These are phyloP conservation scores for Datura wrightii DNA, from an alignment of 257 asterid genomes.

Conservation along the genomic window DNA sequence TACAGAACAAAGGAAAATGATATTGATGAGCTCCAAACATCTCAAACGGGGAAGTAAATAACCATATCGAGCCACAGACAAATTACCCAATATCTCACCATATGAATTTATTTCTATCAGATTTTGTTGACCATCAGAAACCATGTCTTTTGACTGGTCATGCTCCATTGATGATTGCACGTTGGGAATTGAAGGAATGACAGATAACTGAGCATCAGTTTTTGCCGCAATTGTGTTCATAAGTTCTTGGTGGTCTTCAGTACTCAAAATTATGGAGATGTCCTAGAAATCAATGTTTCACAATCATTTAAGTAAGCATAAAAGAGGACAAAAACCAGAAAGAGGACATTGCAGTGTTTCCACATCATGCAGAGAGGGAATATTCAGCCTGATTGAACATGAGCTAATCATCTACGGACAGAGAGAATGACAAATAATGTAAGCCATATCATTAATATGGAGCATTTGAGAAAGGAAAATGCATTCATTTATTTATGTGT, in stretches of 20 bases:
- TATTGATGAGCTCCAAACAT: slow-evolving; percentile 21
- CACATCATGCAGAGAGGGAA: background rate
- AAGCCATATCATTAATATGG: background rate
- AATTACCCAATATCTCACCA: slow-evolving; percentile 56
- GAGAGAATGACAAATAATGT: background rate
- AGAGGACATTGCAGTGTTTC: background rate
- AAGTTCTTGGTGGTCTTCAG: slow-evolving; percentile 88
- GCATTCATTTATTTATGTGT: background rate
- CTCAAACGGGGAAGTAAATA: slow-evolving; percentile 24
- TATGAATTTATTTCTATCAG: slow-evolving; percentile 41
- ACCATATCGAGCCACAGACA: slow-evolving; percentile 20
- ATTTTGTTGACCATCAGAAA: slow-evolving; percentile 29
- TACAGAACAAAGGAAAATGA: slow-evolving; percentile 29
- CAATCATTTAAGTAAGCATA: slow-evolving; percentile 17
- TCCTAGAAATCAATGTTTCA: slow-evolving; percentile 52
- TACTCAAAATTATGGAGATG: slow-evolving; percentile 76
- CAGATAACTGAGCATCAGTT: slow-evolving; percentile 74
- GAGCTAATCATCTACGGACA: slow-evolving; percentile 27
- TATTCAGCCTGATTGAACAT: background rate
- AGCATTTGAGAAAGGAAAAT: background rate
- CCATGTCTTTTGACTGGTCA: slow-evolving; percentile 40
- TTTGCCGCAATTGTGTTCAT: slow-evolving; percentile 81
- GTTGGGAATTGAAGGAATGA: slow-evolving; percentile 67
- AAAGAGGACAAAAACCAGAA: background rate
- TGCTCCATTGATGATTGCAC: slow-evolving; percentile 40